These are phyloP conservation scores for Rhynchospora breviuscula DNA, from an alignment of 176 grass and related monocot genomes.

Conservation along the genomic window DNA sequence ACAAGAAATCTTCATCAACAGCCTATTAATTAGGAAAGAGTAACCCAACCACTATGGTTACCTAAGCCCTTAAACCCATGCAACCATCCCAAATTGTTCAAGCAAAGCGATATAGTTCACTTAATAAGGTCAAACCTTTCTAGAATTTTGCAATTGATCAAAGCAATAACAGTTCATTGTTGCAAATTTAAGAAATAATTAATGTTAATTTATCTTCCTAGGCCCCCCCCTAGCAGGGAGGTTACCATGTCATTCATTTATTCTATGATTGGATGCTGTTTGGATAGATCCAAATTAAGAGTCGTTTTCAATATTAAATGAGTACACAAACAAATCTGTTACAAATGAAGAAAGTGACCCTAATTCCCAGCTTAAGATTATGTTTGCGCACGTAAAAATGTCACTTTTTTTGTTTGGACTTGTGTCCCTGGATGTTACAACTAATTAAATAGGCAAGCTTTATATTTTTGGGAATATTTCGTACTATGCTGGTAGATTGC, in stretches of 20 bases:
- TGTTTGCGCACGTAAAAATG: not conserved
- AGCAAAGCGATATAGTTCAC: not conserved
- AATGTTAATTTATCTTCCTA: not conserved
- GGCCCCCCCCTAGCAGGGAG: not conserved
- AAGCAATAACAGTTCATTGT: constrained; percentile 9
- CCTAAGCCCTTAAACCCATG: constrained; percentile 10
- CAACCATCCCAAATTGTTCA: constrained; percentile 10
- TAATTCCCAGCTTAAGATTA: not conserved
- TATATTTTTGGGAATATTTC: not conserved
- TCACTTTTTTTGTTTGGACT: not conserved
- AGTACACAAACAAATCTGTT: constrained; percentile 1
- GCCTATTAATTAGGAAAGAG: constrained; percentile 5
- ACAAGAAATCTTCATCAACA: constrained; percentile 18
- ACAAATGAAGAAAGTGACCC: not conserved
- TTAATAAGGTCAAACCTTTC: not conserved
- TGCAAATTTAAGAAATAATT: not conserved
- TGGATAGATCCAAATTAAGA: not conserved
- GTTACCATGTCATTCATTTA: not conserved
- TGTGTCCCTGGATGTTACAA: not conserved
- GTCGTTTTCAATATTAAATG: constrained; percentile 1
- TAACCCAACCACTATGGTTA: constrained; percentile 20
- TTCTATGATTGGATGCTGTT: not conserved
- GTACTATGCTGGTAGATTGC: not conserved
- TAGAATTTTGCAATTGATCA: constrained; percentile 17
- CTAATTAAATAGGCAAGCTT: not conserved